These are phyloP conservation scores for Eucalyptus erythrocorys DNA, from an alignment of 345 rosid genomes.

Conservation along the genomic window DNA sequence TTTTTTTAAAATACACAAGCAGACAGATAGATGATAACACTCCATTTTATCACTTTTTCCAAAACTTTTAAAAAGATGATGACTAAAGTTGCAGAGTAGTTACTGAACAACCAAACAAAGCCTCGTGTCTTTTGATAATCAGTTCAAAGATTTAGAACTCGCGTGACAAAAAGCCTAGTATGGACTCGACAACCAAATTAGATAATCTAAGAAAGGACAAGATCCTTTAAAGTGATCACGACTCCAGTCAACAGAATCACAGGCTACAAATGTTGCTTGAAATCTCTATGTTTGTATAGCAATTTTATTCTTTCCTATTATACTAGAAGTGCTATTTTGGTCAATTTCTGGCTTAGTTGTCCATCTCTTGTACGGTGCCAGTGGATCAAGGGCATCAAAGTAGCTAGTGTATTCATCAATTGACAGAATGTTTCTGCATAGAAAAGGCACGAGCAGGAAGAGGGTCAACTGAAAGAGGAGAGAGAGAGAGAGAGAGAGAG, in stretches of 20 bases:
- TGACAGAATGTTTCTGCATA: too few species aligned
- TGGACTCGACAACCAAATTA: background rate
- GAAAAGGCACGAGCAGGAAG: too few species aligned
- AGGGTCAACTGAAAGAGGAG: too few species aligned
- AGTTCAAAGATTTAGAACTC: background rate
- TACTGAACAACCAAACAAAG: background rate
- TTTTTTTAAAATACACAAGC: too few species aligned
- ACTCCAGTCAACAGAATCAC: conserved; percentile 95
- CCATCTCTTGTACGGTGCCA: too few species aligned
- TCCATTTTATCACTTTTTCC: background rate
- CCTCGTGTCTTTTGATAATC: background rate
- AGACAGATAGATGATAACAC: too few species aligned
- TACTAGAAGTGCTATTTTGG: too few species aligned
- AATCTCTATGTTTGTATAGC: conserved; percentile 35
- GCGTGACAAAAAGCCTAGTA: background rate
- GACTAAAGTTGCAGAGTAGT: background rate
- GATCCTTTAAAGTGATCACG: background rate
- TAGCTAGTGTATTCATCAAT: too few species aligned
- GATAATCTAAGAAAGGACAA: background rate
- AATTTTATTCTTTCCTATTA: conserved; percentile 1
- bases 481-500: too few species aligned
- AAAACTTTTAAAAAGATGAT: background rate
- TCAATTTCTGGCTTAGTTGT: too few species aligned
- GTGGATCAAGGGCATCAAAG: too few species aligned
- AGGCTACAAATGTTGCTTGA: conserved; percentile 74